Base-by-base conservation (phyloP, 352 stramenopile genomes). In the Phytopythium chamaehyphon region DNA sequence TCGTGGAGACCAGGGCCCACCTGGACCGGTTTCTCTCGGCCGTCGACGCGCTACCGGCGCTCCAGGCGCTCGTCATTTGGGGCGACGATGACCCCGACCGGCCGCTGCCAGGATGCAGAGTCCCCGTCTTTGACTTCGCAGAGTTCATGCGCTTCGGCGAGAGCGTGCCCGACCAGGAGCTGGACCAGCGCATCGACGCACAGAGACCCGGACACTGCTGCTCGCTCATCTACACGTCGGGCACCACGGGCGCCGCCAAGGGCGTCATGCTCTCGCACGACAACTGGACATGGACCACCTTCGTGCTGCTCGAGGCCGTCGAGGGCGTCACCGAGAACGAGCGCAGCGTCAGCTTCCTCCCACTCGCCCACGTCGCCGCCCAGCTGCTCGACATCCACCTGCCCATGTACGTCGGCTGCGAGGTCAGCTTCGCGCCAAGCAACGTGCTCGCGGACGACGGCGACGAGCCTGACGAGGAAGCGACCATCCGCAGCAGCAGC, bases 221-320 rank as follows among this genome's bases (percentile, higher is more conserved):
- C 44, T 90, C 84, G 38, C 64, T 97, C 21, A 95, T 97, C 57
- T 98, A 97, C 74, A 97, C 88, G 24, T 96, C 82, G 2, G 92
- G 92, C 33, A 86, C 77, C 26, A 89, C 77, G 6, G 77, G 77
- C 14, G 63, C 66, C 21, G 68, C 77, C 15, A 89, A 89, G 61
- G 77, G 65, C 55, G 77, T 86, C 36, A 86, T 89, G 77, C 77
- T 89, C 64, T 86, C 75, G 18, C 74, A 89, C 54, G 77, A 89
- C 62, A 86, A 86, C 54, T 78, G 87, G 45, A 84, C 76, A 18
- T 90, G 79, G 79, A 84, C 73, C 16, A 68, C 78, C 24, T 76
- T 73, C 46, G 66, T 64, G 40, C 55, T 81, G 15, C 66, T 83
- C 42, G 76, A 83, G 48, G 67, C 64, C 15, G 44, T 84, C n/a